Base-by-base conservation (phyloP, 1,284 basidiomycete genomes). In the Phaffia rhodozyma region DNA sequence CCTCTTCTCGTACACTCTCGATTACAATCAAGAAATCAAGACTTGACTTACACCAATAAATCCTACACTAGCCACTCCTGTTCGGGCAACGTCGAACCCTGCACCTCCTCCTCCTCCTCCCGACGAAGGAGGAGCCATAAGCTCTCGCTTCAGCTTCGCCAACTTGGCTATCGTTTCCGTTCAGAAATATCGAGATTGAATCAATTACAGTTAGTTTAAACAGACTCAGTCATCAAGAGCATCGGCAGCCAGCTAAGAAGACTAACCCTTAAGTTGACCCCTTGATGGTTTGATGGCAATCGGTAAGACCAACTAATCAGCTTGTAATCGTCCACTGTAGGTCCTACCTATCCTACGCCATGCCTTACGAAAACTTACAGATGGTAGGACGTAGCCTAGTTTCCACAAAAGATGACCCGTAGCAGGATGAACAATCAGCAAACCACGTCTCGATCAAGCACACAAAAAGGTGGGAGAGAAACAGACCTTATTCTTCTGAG, bases 51-150 rank as follows among this genome's bases (percentile, higher is more conserved):
- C 63, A 11, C 89, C 89, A 43, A 96, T 90, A 72, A 97, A 96
- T 61, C 96, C 96, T 7, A 99, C 94, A 54, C 88, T 90, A 1
- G 96, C 96, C 30, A 82, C 89, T 75, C 96, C 96, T 11, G 94
- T 97, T 75, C 93, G 82, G 55, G 93, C 92, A 47, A 98, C 94
- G 81, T 98, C 94, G 79, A 98, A 97, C 43, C 91, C 91, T 25
- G 90, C 71, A 51, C 91, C 91, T 0, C 85, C 86, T 1, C 91
- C 91, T 20, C 93, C 93, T 9, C 92, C 89, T 43, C 89, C 82
- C 49, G 86, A 84, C 32, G 82, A 78, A 2, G 86, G 79, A 1
- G 90, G 87, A 3, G 84, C 80, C 71, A 99, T 91, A 62, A 99
- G 85, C 74, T 99, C 96, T 66, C 96, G 83, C 69, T 91, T 83